A percentile compares a stretch with the other conserved stretches of the same genome.
These are phyloP conservation scores for Polytrichum formosum DNA, from an alignment of 225 moss, liverwort and hornwort species.

Conservation along the genomic window DNA sequence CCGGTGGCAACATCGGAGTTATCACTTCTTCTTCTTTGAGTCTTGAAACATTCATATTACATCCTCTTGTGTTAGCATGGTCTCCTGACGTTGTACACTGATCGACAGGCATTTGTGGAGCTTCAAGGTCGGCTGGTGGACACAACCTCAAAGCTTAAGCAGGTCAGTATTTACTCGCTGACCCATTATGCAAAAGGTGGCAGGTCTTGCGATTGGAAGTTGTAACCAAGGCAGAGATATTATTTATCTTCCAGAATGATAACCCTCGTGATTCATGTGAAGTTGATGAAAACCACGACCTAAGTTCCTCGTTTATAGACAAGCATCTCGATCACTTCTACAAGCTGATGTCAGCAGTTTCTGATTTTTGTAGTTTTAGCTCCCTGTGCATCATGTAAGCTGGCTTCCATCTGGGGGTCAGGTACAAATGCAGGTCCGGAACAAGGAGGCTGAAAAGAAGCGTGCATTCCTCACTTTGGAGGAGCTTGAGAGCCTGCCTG, in stretches of 20 bases:
- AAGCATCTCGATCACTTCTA: too few relatives aligned
- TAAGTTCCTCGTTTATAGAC: too few relatives aligned
- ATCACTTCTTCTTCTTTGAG: too few relatives aligned
- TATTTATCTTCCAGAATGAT: background rate
- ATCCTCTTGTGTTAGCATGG: too few relatives aligned
- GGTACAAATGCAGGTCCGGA: constrained; percentile 67
- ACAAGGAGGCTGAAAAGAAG: constrained; percentile 97
- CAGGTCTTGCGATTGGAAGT: background rate
- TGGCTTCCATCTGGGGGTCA: constrained; percentile 5
- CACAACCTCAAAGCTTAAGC: constrained; percentile 90
- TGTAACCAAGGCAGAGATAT: background rate
- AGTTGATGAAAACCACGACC: background rate
- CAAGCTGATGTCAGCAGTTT: background rate
- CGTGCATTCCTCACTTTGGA: constrained; percentile 88
- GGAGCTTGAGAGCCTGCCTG: constrained; percentile 78
- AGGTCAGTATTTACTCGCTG: too few relatives aligned
- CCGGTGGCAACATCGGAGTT: too few relatives aligned
- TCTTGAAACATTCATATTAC: too few relatives aligned
- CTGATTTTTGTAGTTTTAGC: background rate
- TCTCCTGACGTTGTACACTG: too few relatives aligned
- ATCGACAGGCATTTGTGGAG: constrained; percentile 88
- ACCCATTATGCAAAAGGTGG: too few relatives aligned
- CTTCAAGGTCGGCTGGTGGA: constrained; percentile 92
- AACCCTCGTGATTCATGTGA: background rate
- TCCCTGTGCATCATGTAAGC: background rate